These are phyloP conservation scores for Phytopythium litorale DNA, from an alignment of 352 stramenopile species.

Conservation along the genomic window DNA sequence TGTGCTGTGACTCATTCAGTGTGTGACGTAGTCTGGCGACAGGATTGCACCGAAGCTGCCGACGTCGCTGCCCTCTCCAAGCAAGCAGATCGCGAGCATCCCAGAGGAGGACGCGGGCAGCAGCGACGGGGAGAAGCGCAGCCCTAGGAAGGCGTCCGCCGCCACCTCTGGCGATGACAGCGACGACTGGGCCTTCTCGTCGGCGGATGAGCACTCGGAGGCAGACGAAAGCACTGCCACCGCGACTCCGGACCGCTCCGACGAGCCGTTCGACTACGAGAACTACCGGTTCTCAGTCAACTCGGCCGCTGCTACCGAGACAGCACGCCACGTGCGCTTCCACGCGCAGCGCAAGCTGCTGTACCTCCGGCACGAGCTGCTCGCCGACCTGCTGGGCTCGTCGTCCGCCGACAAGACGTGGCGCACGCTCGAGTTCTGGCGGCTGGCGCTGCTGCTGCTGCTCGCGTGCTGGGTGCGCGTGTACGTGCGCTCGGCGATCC, in stretches of 20 bases:
- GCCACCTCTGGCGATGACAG: not conserved
- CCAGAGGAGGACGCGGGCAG: constrained; percentile 1
- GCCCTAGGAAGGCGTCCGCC: not conserved
- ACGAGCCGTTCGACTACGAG: constrained; percentile 20
- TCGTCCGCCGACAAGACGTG: constrained; percentile 26
- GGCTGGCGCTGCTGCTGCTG: constrained; percentile 46
- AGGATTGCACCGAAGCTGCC: not conserved
- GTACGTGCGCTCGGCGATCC: constrained; percentile 86
- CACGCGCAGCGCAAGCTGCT: constrained; percentile 66
- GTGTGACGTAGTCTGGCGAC: constrained; percentile 6
- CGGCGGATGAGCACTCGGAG: constrained; percentile 1
- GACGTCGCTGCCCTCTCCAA: constrained; percentile 6
- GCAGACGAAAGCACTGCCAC: not conserved
- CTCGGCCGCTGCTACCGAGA: constrained; percentile 34
- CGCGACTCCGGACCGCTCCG: not conserved
- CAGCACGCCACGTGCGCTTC: constrained; percentile 53
- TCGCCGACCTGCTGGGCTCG: constrained; percentile 46
- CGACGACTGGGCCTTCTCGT: constrained; percentile 13
- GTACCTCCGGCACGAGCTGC: constrained; percentile 77
- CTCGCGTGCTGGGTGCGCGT: constrained; percentile 85
- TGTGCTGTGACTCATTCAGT: too few relatives aligned
- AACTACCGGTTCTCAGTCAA: constrained; percentile 65
- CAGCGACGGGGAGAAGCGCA: not conserved
- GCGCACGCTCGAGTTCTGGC: constrained; percentile 78
- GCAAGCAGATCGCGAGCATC: constrained; percentile 7